phyloP scores from a whole-genome alignment of 2,329 filamentous ascomycete genomes.

The Conoideocrella luteorostrata region DNA sequence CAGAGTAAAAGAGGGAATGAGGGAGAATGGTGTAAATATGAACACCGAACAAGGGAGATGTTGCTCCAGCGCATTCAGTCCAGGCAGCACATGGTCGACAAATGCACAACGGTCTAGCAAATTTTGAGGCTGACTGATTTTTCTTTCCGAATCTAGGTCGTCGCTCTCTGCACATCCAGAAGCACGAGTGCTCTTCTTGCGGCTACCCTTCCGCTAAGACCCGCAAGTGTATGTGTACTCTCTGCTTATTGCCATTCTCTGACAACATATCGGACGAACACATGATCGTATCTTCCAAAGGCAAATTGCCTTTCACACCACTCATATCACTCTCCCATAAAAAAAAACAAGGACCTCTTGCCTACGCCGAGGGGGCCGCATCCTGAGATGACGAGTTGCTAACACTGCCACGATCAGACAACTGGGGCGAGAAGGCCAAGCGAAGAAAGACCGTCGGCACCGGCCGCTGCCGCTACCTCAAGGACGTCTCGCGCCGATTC shows the following conservation, averaged over 20 bases:
- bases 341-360: neutral
- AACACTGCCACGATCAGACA: constrained; percentile 54
- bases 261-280: too few species aligned
- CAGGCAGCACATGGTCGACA: constrained; percentile 1
- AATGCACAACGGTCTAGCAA: too few species aligned
- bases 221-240: constrained; percentile 82
- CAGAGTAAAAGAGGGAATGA: constrained; percentile 1
- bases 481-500: constrained; percentile 86
- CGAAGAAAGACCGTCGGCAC: constrained; percentile 98
- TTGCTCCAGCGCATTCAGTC: too few species aligned
- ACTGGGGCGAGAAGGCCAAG: constrained; percentile 99
- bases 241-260: neutral
- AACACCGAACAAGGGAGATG: too few species aligned
- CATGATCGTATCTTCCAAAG: too few species aligned
- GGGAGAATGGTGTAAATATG: too few species aligned
- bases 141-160: constrained; percentile 67
- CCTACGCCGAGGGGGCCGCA: too few species aligned
- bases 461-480: constrained; percentile 92
- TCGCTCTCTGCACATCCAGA: constrained; percentile 98
- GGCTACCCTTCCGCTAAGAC: constrained; percentile 97
- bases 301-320: too few species aligned
- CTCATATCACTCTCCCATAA: neutral
- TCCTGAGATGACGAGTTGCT: too few species aligned
- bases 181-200: constrained; percentile 93
- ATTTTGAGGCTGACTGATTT: constrained; percentile 10